These are phyloP conservation scores for Silene conica DNA, from an alignment of 148 eudicot genomes.

Conservation along the genomic window DNA sequence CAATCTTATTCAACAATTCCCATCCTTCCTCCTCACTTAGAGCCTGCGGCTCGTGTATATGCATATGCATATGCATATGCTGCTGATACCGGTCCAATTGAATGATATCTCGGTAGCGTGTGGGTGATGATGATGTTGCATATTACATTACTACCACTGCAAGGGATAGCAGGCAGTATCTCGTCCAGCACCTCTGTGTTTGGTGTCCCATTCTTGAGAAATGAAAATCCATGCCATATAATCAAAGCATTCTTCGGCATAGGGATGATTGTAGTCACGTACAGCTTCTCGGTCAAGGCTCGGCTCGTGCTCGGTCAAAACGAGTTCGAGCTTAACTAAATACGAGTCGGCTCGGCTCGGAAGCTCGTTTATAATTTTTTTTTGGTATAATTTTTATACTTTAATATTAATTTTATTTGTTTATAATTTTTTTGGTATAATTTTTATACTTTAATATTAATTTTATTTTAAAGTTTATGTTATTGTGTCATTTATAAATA, in stretches of 20 bases:
- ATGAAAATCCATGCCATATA: conserved; percentile 27
- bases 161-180: conserved; percentile 23
- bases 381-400: too few relatives aligned
- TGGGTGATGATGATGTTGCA: conserved; percentile 31
- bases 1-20: conserved; percentile 30
- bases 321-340: too few relatives aligned
- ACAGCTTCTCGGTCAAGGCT: conserved; percentile 29
- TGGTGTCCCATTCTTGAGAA: conserved; percentile 32
- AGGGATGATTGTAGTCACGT: conserved; percentile 25
- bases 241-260: conserved; percentile 15
- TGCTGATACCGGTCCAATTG: conserved; percentile 1
- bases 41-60: conserved; percentile 19
- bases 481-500: too few relatives aligned
- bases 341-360: too few relatives aligned
- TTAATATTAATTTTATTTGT: too few relatives aligned
- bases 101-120: conserved; percentile 20
- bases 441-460: too few relatives aligned
- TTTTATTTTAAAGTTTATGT: too few relatives aligned
- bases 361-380: too few relatives aligned
- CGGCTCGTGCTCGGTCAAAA: too few relatives aligned
- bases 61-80: conserved; percentile 10
- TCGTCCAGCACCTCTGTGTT: conserved; percentile 21
- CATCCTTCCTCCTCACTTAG: conserved; percentile 31
- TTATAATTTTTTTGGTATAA: too few relatives aligned
- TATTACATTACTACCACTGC: not conserved